phyloP scores from a whole-genome alignment of 1,284 basidiomycete species.

The Sanguinoderma infundibulare region DNA sequence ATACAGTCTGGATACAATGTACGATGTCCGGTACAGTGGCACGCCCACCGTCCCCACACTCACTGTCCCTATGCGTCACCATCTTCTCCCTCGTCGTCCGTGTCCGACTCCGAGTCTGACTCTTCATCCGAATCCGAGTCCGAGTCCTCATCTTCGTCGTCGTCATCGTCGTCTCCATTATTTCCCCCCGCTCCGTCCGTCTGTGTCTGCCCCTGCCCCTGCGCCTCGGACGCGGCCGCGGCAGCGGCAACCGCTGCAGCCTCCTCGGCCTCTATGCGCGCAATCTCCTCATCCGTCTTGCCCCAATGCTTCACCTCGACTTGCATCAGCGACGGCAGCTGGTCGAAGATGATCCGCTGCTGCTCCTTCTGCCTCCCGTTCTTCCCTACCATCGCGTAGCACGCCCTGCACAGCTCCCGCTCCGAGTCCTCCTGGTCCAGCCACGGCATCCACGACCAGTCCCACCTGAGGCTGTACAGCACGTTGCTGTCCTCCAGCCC shows the following conservation, averaged over 20 bases:
- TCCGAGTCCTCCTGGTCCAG: slow-evolving; percentile 4
- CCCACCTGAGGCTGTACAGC: not conserved
- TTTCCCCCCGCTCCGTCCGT: not conserved
- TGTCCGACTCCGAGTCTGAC: not conserved
- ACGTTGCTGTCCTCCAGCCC: slow-evolving; percentile 6
- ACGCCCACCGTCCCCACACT: not conserved
- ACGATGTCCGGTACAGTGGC: not conserved
- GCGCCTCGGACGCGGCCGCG: not conserved
- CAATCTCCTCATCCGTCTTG: not conserved
- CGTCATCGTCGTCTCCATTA: not conserved
- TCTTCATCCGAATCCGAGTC: not conserved
- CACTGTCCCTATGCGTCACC: not conserved
- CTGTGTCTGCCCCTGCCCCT: not conserved
- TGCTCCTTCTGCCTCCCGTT: slow-evolving; percentile 9
- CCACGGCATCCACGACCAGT: slow-evolving; percentile 5
- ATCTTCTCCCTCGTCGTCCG: not conserved
- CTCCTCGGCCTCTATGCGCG: not conserved
- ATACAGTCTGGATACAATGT: too few relatives aligned
- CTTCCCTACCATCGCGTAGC: slow-evolving; percentile 5
- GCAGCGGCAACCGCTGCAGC: not conserved
- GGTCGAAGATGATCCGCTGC: slow-evolving; percentile 3
- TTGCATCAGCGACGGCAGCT: slow-evolving; percentile 7
- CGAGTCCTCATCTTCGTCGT: not conserved
- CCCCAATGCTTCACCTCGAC: slow-evolving; percentile 7
- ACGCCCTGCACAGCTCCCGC: slow-evolving; percentile 7